Evolutionary conservation across 495 filamentous ascomycete species (phyloP), one percentile per base, ranked within the genome.

Genomic region (Hypoxylon lienhwacheense): DNA sequence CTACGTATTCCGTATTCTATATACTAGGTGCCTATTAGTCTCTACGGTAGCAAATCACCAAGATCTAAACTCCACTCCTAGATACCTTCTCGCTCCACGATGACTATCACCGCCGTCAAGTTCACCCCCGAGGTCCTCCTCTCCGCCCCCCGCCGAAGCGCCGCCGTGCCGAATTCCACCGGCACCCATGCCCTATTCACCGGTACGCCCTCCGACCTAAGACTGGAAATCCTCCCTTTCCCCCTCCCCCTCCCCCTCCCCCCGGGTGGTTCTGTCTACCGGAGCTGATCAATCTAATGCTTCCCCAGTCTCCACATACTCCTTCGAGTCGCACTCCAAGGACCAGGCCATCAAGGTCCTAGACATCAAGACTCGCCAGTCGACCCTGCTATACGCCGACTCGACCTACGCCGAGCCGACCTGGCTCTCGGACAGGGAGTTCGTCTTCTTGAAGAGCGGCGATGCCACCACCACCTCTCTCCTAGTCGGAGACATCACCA

Each of bases 71-170:
- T n/a, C n/a, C n/a, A n/a, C n/a, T n/a, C 7, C 28, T 6, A 46
- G 17, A 34, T 46, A 34, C 26, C 8, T 10, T 40, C 47, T 44
- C 60, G 22, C n/a, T 41, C 53, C 53, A 68, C 53, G 7, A 89
- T 89, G 84, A 83, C 83, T 41, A 74, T 86, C 59, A 77, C 78
- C 58, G 80, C 83, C 4, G 81, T 80, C 64, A 85, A 85, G 60
- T 89, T 90, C 69, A 88, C 83, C 0, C 86, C 87, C 4, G 82
- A 89, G 82, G 86, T 91, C 28, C 81, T 97, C 45, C 82, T 97
- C 61, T 84, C 85, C 61, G 90, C 90, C 10, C 90, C 92, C 21
- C 83, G 92, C 25, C 83, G 92, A 31, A 88, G 87, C 32, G 65
- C 83, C 15, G 91, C 86, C 17, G 69, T 85, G 10, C 90, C 92